phyloP scores from a whole-genome alignment of 2,329 filamentous ascomycete genomes.

The Arthroderma sp. region DNA sequence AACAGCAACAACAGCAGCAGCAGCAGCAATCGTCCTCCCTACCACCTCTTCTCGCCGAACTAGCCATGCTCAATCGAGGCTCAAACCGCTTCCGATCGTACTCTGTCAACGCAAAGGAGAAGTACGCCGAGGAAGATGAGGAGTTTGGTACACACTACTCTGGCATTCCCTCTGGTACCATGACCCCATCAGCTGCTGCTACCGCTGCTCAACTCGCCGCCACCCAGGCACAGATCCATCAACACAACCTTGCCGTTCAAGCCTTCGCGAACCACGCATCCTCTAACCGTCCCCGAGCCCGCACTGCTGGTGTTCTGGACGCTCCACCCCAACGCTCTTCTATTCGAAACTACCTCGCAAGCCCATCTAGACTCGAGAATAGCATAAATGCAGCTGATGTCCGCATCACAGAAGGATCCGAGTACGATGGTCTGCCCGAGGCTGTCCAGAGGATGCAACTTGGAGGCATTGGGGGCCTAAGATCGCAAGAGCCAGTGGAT shows the following conservation, averaged over 20 bases:
- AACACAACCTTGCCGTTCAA: conserved; percentile 86
- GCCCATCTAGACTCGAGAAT: conserved; percentile 62
- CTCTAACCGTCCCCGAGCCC: conserved; percentile 69
- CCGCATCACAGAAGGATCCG: conserved; percentile 58
- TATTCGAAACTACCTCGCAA: conserved; percentile 63
- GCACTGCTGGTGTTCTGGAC: conserved; percentile 85
- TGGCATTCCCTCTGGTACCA: conserved; percentile 45
- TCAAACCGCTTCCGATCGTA: conserved; percentile 89
- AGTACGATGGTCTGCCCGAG: conserved; percentile 68
- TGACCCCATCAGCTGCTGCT: conserved; percentile 48
- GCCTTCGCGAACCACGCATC: conserved; percentile 79
- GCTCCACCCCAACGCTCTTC: conserved; percentile 53
- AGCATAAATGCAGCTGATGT: conserved; percentile 66
- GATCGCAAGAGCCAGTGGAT: conserved; percentile 58
- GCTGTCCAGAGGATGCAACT: conserved; percentile 73
- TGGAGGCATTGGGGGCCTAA: conserved; percentile 46
- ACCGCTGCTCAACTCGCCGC: conserved; percentile 47
- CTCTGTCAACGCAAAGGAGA: conserved; percentile 96
- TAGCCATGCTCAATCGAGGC: conserved; percentile 64
- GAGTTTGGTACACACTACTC: conserved; percentile 54
- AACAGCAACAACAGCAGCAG: conserved; percentile 37
- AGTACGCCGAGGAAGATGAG: conserved; percentile 81
- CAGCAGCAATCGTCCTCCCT: conserved; percentile 34
- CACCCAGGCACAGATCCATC: conserved; percentile 60
- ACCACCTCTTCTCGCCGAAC: conserved; percentile 58